Conservation (phyloP, 2,329 filamentous ascomycete genomes). For the Coniochaeta prunicola region DNA sequence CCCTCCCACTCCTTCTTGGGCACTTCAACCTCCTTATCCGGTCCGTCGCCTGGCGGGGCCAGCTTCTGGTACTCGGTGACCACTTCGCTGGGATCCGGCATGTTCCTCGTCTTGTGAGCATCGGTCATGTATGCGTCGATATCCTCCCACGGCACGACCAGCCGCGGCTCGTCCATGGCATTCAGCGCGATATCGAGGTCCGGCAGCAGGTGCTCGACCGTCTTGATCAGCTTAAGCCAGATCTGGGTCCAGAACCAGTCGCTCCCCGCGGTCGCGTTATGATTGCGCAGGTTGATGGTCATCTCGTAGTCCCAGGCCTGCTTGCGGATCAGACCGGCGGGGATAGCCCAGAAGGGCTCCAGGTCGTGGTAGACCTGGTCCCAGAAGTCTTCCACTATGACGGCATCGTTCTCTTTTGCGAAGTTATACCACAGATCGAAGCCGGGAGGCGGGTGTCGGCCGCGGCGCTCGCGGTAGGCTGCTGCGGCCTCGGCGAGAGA, state of each 20-base stretch:
- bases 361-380: slow-evolving; percentile 58
- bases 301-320: slow-evolving; percentile 51
- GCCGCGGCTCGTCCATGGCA: slow-evolving; percentile 58
- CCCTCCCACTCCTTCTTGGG: slow-evolving; percentile 41
- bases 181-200: slow-evolving; percentile 65
- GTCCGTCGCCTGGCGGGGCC: slow-evolving; percentile 26
- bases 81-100: slow-evolving; percentile 36
- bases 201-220: slow-evolving; percentile 48
- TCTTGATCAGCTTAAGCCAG: slow-evolving; percentile 46
- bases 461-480: slow-evolving; percentile 47
- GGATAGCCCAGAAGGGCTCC: slow-evolving; percentile 51
- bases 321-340: slow-evolving; percentile 32
- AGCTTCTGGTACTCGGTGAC: slow-evolving; percentile 35
- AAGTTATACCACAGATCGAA: slow-evolving; percentile 54
- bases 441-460: slow-evolving; percentile 56
- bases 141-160: slow-evolving; percentile 58
- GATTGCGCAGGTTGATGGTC: slow-evolving; percentile 51
- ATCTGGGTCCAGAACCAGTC: slow-evolving; percentile 53
- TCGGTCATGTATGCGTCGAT: slow-evolving; percentile 46
- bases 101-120: slow-evolving; percentile 38
- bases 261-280: slow-evolving; percentile 41
- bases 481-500: slow-evolving; percentile 44
- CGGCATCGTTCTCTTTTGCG: slow-evolving; percentile 41
- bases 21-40: slow-evolving; percentile 24
- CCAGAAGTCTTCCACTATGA: slow-evolving; percentile 57